Percentiles rank a stretch among this genome's conserved stretches.
Evolutionary conservation across 805 yeast genomes (phyloP).

Genomic region (Teunomyces pallodes): DNA sequence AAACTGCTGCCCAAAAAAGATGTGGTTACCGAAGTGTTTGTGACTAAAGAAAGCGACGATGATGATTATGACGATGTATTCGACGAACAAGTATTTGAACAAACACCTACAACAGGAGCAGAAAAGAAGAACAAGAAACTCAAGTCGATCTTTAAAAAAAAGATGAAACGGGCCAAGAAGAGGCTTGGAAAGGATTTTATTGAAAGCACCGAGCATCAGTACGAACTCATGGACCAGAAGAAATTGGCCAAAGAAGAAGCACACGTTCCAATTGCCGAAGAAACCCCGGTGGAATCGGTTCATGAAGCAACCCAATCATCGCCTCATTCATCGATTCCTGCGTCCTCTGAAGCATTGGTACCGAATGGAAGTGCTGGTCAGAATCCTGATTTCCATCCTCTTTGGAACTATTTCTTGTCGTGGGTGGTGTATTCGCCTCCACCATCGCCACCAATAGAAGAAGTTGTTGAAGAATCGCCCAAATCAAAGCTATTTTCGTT

Average conservation of each 20-base stretch:
- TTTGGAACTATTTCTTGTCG: conserved; percentile 37
- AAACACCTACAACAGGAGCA: background rate
- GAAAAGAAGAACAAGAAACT: conserved; percentile 11
- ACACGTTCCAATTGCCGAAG: conserved; percentile 5
- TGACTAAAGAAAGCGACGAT: conserved; percentile 17
- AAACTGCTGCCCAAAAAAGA: conserved; percentile 13
- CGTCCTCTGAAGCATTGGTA: background rate
- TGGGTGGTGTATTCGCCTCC: conserved; percentile 31
- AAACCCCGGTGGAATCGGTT: conserved; percentile 5
- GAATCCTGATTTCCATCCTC: conserved; percentile 30
- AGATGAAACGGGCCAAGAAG: conserved; percentile 21
- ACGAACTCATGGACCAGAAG: conserved; percentile 4
- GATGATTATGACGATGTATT: conserved; percentile 5
- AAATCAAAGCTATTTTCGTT: background rate
- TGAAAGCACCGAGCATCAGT: conserved; percentile 10
- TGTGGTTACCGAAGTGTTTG: conserved; percentile 19
- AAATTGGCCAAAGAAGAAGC: conserved; percentile 6
- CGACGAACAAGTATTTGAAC: background rate
- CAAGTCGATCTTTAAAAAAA: conserved; percentile 12
- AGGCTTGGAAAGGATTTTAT: conserved; percentile 18
- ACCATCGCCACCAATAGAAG: conserved; percentile 1
- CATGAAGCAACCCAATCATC: background rate
- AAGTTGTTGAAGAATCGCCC: conserved; percentile 1
- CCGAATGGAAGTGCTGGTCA: conserved; percentile 6
- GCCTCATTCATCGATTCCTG: background rate